Base-by-base conservation (phyloP, 352 stramenopile species). In the Phytophthora kernoviae region DNA sequence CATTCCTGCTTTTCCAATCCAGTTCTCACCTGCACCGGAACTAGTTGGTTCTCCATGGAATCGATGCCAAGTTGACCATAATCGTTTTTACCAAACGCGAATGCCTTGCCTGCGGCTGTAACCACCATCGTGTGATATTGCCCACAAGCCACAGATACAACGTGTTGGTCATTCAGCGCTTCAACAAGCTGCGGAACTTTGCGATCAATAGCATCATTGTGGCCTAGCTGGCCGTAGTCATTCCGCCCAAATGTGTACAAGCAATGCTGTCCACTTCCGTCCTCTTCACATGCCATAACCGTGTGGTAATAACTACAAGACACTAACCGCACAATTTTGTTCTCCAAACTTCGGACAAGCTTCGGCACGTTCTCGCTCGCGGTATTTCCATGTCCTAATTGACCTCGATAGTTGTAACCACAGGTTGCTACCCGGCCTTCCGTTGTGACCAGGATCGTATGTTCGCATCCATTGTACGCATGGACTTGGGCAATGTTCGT, bases 281-380 rank as follows among this genome's bases (percentile, higher is more conserved):
- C 50, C 8, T 65, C 70, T 46, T 87, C 75, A 39, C 85, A 96
- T 2, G 81, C 79, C 42, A 98, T 74, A 7, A 97, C 60, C 11
- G 80, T 97, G 65, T 98, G 93, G 52, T 98, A 97, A 58, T 98
- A 98, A 62, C 92, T 98, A 68, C 92, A 98, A 5, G 88, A 96
- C 6, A 97, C 90, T 5, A 94, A 48, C 0, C 73, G 63, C 6
- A 97, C 92, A 8, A 79, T 62, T 14, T 65, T 75, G 24, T 62
- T 65, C 50, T 92, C 88, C 24, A 96, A 64, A 34, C 84, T 88
- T 22, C 77, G 74, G 5, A 97, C 68, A 12, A 93, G 70, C 40
- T 91, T 90, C 0, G 93, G 92, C 4, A 95, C 62, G 14, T 75
- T 84, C 56, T 97, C 86, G 39, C 85, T 97, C 20, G 81, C 80